These are phyloP conservation scores for Penicillium italicum DNA, from an alignment of 2,329 filamentous ascomycete species.

Conservation along the genomic window DNA sequence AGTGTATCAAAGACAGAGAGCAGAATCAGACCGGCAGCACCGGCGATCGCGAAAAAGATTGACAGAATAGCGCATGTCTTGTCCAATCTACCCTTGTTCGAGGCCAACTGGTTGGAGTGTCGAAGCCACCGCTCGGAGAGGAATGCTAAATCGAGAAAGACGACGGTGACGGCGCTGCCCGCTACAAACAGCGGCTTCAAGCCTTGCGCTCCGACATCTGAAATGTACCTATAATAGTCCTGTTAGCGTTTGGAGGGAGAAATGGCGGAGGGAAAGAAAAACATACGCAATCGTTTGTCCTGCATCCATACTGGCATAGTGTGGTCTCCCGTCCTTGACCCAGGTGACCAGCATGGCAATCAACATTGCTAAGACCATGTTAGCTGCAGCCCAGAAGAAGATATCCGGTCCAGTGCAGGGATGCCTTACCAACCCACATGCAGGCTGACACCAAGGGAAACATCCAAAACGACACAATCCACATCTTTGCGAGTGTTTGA, in stretches of 20 bases:
- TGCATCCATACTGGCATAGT: conserved; percentile 51
- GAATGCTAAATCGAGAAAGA: conserved; percentile 79
- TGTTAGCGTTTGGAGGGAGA: neutral
- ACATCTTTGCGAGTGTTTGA: conserved; percentile 31
- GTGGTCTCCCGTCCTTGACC: conserved; percentile 51
- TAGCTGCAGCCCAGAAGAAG: conserved; percentile 1
- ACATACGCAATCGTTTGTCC: conserved; percentile 54
- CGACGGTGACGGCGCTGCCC: conserved; percentile 60
- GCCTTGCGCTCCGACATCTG: conserved; percentile 56
- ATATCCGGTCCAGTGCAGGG: neutral
- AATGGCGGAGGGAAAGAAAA: neutral
- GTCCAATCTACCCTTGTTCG: conserved; percentile 56
- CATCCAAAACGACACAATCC: conserved; percentile 50
- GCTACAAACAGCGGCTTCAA: conserved; percentile 63
- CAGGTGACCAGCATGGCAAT: conserved; percentile 59
- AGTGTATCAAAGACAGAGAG: conserved; percentile 81
- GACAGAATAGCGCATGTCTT: conserved; percentile 39
- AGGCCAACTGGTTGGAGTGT: conserved; percentile 72
- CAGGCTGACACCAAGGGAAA: conserved; percentile 58
- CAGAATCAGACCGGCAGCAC: conserved; percentile 75
- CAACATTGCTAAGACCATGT: conserved; percentile 49
- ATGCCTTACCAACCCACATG: conserved; percentile 50
- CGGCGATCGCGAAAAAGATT: conserved; percentile 64
- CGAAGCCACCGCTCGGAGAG: conserved; percentile 79
- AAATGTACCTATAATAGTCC: conserved; percentile 39